Base-by-base conservation (phyloP, 2,329 filamentous ascomycete species). In the Neofusicoccum sp. region DNA sequence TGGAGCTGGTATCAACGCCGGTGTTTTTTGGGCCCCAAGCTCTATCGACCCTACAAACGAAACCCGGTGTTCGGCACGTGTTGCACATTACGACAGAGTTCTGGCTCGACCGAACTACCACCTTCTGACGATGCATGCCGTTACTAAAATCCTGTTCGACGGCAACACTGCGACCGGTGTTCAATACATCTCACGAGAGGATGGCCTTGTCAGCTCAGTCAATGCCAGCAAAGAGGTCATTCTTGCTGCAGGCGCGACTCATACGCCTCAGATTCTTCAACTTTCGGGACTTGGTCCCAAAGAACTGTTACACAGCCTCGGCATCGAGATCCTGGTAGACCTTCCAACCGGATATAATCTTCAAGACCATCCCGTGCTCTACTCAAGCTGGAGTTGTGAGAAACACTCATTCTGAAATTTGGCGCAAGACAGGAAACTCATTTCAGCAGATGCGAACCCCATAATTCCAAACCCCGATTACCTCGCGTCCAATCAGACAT, bases 251-350 rank as follows among this genome's bases (percentile, higher is more conserved):
- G 85, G 85, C 6, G 80, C 83, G 1, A 88, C 83, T 71, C 85
- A 88, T 72, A 82, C 82, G 1, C 85, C 86, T 5, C 86, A 89
- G 70, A 73, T 89, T 2, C 81, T 89, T 9, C 84, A 86, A 73
- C 79, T 88, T 1, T 84, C 79, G 53, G 87, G 87, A 14, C 79
- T 89, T 31, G 86, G 86, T 12, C 33, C 0, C 84, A 66, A 71
- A 9, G 68, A 74, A 0, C 80, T 86, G 64, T 78, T 89, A 3
- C 63, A 76, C 14, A 75, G 76, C 54, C 79, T 83, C 66, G 72
- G 76, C 12, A 87, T 89, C 63, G 67, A 77, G 1, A 72, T 83
- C 0, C 64, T 86, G n/a, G 76, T 80, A 3, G 78, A 88, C 63
- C 81, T 84, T 0, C 81, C 82, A 0, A 85, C 89, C 2, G 87